phyloP scores from a whole-genome alignment of 306 rosid genomes.

The Fragaria ananassa region DNA sequence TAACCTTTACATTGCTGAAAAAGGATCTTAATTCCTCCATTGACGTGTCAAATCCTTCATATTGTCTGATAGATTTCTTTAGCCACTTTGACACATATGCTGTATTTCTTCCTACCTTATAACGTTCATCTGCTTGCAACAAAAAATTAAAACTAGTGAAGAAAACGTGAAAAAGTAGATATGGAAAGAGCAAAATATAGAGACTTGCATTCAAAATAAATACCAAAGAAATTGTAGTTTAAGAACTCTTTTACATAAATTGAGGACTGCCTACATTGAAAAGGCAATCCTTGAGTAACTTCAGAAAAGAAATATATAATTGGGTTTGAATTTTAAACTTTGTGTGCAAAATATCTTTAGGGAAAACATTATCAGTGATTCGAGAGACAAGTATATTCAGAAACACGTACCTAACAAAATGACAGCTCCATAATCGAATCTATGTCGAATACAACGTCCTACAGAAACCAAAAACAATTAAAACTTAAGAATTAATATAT shows the following conservation, averaged over 20 bases:
- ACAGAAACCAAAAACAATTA: slow-evolving; percentile 24
- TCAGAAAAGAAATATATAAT: not conserved
- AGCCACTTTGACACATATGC: slow-evolving; percentile 85
- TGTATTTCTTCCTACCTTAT: slow-evolving; percentile 69
- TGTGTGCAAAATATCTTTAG: not conserved
- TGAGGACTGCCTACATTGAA: not conserved
- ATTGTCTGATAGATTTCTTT: slow-evolving; percentile 59
- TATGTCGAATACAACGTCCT: slow-evolving; percentile 96
- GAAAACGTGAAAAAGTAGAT: slow-evolving; percentile 5
- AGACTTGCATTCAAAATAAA: not conserved
- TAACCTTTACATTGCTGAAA: slow-evolving; percentile 65
- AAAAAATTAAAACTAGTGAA: slow-evolving; percentile 14
- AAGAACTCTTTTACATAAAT: not conserved
- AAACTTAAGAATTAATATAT: not conserved
- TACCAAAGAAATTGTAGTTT: not conserved
- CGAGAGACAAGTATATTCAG: slow-evolving; percentile 2
- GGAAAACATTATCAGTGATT: not conserved
- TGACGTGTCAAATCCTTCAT: slow-evolving; percentile 51
- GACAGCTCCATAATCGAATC: slow-evolving; percentile 88
- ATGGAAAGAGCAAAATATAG: not conserved
- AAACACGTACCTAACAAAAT: slow-evolving; percentile 67
- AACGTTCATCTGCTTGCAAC: slow-evolving; percentile 80
- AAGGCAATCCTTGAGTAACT: not conserved
- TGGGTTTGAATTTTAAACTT: not conserved
- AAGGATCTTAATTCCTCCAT: slow-evolving; percentile 63